These are phyloP conservation scores for Monilinia laxa DNA, from an alignment of 2,329 filamentous ascomycete species.

Conservation along the genomic window DNA sequence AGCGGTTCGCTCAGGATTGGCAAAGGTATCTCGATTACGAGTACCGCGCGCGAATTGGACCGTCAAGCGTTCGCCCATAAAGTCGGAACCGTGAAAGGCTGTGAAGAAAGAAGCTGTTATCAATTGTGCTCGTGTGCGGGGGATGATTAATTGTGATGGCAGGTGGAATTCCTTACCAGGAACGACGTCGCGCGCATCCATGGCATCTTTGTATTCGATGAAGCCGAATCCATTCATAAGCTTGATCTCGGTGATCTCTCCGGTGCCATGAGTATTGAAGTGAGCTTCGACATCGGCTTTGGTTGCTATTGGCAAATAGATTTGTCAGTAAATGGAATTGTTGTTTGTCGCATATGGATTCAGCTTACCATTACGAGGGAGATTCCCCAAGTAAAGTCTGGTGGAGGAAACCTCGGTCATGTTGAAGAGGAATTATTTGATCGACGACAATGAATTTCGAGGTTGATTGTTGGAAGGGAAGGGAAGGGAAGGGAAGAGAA, in stretches of 20 bases:
- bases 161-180: constrained; percentile 65
- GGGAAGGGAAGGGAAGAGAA: too few relatives aligned
- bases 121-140: constrained; percentile 13
- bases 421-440: constrained; percentile 29
- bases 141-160: constrained; percentile 28
- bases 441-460: constrained; percentile 18
- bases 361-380: constrained; percentile 86
- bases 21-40: constrained; percentile 64
- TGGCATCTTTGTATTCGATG: constrained; percentile 97
- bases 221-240: constrained; percentile 99
- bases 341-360: constrained; percentile 11
- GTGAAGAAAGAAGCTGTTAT: constrained; percentile 30
- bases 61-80: constrained; percentile 96
- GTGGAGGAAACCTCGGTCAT: constrained; percentile 90
- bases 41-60: constrained; percentile 97
- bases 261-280: constrained; percentile 92
- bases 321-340: not conserved
- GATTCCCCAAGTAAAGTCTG: constrained; percentile 94
- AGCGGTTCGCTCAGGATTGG: constrained; percentile 60
- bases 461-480: not conserved
- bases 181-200: constrained; percentile 97
- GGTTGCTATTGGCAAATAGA: constrained; percentile 61
- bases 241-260: constrained; percentile 98
- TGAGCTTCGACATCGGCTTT: constrained; percentile 96
- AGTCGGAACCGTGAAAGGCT: constrained; percentile 84